Evolutionary conservation across 2,329 filamentous ascomycete genomes (phyloP).

Genomic region (Monosporascus ibericus): DNA sequence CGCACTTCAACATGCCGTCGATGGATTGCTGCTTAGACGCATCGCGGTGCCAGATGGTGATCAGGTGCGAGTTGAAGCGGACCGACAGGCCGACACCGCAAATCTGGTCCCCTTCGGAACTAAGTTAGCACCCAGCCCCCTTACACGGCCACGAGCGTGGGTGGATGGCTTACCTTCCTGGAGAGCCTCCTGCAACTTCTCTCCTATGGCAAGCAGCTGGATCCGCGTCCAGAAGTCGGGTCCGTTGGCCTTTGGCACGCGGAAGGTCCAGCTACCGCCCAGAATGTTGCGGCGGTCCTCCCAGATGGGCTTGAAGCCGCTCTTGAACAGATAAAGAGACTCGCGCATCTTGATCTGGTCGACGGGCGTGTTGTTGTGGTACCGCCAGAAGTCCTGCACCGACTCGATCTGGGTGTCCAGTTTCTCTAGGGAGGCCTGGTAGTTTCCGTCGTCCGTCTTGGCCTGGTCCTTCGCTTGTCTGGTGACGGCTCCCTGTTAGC

Average conservation of each 20-base stretch:
- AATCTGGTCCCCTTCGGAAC: constrained; percentile 65
- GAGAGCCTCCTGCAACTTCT: constrained; percentile 69
- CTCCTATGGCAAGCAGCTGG: constrained; percentile 75
- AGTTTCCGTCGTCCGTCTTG: constrained; percentile 34
- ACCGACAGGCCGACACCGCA: constrained; percentile 84
- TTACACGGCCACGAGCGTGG: background rate
- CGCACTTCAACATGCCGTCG: constrained; percentile 64
- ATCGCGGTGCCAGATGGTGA: constrained; percentile 92
- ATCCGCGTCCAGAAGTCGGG: constrained; percentile 77
- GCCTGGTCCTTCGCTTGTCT: constrained; percentile 41
- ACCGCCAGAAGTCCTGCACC: constrained; percentile 78
- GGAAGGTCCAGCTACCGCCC: constrained; percentile 89
- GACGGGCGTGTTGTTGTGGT: constrained; percentile 76
- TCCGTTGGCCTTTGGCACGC: constrained; percentile 69
- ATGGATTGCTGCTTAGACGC: constrained; percentile 73
- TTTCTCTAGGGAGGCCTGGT: constrained; percentile 53
- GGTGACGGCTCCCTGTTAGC: background rate
- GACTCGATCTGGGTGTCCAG: constrained; percentile 65
- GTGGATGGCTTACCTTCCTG: constrained; percentile 52
- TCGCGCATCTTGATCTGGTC: constrained; percentile 71
- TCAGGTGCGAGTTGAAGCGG: constrained; percentile 81
- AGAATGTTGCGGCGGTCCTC: constrained; percentile 80
- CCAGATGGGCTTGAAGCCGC: constrained; percentile 71
- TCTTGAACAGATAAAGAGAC: constrained; percentile 74
- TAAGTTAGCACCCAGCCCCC: constrained; percentile 1